Conservation (phyloP, 805 yeast genomes). For the Spathaspora arborariae region DNA sequence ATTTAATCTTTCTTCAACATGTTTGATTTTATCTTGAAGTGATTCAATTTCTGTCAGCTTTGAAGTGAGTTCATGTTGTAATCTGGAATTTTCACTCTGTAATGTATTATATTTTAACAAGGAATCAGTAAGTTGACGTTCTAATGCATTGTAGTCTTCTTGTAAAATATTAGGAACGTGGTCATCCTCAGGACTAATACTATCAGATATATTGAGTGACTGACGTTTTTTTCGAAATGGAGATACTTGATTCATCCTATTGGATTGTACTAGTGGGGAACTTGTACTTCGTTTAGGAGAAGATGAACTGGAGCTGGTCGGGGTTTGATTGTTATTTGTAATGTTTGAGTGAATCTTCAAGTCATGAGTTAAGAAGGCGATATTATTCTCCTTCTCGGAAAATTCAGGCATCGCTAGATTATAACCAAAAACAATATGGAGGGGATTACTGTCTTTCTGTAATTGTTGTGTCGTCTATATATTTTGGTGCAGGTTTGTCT, state of each 20-base stretch:
- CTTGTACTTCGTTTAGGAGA: neutral
- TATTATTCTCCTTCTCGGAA: constrained; percentile 5
- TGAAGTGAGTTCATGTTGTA: constrained; percentile 27
- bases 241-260: neutral
- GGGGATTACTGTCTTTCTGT: neutral
- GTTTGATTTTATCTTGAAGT: constrained; percentile 20
- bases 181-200: neutral
- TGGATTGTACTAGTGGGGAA: neutral
- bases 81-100: constrained; percentile 23
- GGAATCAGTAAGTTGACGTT: constrained; percentile 28
- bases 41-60: constrained; percentile 24
- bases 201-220: neutral
- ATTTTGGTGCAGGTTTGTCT: no score
- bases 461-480: neutral
- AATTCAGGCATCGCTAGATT: neutral
- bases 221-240: neutral
- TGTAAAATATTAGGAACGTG: neutral
- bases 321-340: neutral
- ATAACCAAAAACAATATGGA: neutral
- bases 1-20: constrained; percentile 26
- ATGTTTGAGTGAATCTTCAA: neutral
- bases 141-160: constrained; percentile 6
- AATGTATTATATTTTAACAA: constrained; percentile 23
- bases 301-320: neutral
- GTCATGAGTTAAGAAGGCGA: neutral